Conservation (phyloP, 192 early-diverging fungal species). For the Phlyctochytrium bullatum region DNA sequence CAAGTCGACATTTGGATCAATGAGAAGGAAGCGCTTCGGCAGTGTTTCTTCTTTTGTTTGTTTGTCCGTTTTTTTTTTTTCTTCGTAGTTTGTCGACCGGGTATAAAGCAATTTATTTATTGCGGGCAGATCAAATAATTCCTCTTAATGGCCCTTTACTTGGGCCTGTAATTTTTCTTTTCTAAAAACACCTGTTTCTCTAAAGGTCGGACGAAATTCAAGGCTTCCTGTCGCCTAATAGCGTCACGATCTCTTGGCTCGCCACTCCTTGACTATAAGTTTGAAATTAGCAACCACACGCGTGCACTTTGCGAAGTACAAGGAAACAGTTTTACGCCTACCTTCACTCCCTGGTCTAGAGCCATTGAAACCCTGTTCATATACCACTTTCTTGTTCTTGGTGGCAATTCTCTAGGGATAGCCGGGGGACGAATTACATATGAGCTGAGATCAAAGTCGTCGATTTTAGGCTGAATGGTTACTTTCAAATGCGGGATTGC, state of each 20-base stretch:
- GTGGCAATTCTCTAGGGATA: slow-evolving; percentile 44
- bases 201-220: slow-evolving; percentile 38
- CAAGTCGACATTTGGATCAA: too few relatives aligned
- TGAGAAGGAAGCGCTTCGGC: too few relatives aligned
- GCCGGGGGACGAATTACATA: slow-evolving; percentile 51
- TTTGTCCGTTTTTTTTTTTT: too few relatives aligned
- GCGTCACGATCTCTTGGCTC: background rate
- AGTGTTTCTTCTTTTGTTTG: too few relatives aligned
- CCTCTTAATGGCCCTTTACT: too few relatives aligned
- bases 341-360: slow-evolving; percentile 39
- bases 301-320: background rate
- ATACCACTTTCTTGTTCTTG: slow-evolving; percentile 54
- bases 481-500: background rate
- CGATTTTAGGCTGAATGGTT: slow-evolving; percentile 34
- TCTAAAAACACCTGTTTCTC: slow-evolving; percentile 50
- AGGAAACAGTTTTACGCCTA: slow-evolving; percentile 6
- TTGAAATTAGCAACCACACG: background rate
- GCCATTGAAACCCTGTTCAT: slow-evolving; percentile 55
- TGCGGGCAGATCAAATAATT: too few relatives aligned
- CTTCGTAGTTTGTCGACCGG: too few relatives aligned
- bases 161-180: slow-evolving; percentile 12
- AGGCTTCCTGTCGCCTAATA: slow-evolving; percentile 33
- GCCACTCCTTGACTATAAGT: background rate
- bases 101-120: too few relatives aligned
- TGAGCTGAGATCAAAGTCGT: slow-evolving; percentile 34